Base-by-base conservation (phyloP, 768 basidiomycete genomes). In the Pleurotus djamor region DNA sequence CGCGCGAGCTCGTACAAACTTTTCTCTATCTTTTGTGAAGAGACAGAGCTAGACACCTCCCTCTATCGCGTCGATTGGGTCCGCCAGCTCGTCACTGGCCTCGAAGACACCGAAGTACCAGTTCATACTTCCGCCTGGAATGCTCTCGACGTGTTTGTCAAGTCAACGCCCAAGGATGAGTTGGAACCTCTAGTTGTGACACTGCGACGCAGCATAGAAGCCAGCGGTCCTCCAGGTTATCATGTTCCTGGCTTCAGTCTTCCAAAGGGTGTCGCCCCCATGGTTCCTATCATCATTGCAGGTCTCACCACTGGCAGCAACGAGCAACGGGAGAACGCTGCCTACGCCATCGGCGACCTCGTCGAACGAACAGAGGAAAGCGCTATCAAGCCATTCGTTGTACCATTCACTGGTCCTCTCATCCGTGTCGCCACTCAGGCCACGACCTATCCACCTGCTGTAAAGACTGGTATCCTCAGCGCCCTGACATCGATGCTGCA, bases 11-110 rank as follows among this genome's bases (percentile, higher is more conserved):
- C 91, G 2, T 91, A 89, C 74, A 76, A 83, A 35, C 75, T 96
- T 48, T 92, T 98, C 70, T 76, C 85, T 3, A 76, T 82, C 1
- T 95, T 98, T 76, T 97, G 94, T 68, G 86, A 92, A 63, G 88
- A 83, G 49, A 89, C 92, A 3, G 82, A 88, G 41, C 78, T 93
- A 43, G 96, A 98, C 68, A 81, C 85, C 0, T 87, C 91, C 0
- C 71, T 94, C 21, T 98, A 98, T 73, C 87, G 91, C 16, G 76
- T 95, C 62, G 97, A 98, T 70, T 98, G 96, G 95, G 84, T 98
- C 57, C 87, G 96, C 6, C 92, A 94, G 63, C 80, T 98, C 13
- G 77, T 98, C 5, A 83, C 92, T 0, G 73, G 90, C 2, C 79
- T 97, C 51, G 95, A 95, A 64, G 96, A 98, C 67, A 72, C 74